Evolutionary conservation across 2,329 filamentous ascomycete species (phyloP), one percentile per base, ranked within the genome.

Genomic region (Penicillium corylophilum): DNA sequence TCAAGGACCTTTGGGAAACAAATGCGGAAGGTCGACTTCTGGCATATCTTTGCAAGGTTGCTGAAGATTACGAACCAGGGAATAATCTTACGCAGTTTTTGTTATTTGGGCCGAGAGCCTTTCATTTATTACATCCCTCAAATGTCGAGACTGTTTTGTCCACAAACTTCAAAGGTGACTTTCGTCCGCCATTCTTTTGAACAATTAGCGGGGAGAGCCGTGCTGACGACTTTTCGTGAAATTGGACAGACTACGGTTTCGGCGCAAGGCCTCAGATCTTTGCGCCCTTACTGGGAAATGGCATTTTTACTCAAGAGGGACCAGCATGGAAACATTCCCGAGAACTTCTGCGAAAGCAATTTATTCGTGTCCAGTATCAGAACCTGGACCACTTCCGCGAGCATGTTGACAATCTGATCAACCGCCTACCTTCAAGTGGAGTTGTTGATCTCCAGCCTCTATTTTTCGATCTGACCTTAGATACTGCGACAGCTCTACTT

Each of bases 401-500:
- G 13, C 71, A 60, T 39, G 52, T 64, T 8, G 59, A 69, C 31
- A 68, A 72, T 42, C 57, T 77, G 39, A 62, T 76, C 23, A 22
- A 23, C 2, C 53, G 24, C 24, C 22, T 68, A 1, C 52, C 56
- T 3, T 62, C 63, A 2, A 52, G 62, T 24, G 55, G 57, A 2
- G 39, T 59, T 9, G 36, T 68, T n/a, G 54, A 61, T 26, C 49
- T 77, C 0, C 64, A 73, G 48, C 67, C 70, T 0, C 57, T 74
- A 0, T 75, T 77, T 50, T 72, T 74, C 54, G 61, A 66, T 24
- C 55, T 72, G 35, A 75, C 71, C 1, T 56, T 74, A 13, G 70
- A 74, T 29, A 69, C 69, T 0, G 66, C 71, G 1, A 74, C 67
- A 1, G 67, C 69, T 13, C 66, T 74, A 12, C 60, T 74, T 2